A percentile compares a stretch with the other conserved stretches of the same genome.
phyloP scores from a whole-genome alignment of 2,329 filamentous ascomycete genomes.

The Thermoascus crustaceus region DNA sequence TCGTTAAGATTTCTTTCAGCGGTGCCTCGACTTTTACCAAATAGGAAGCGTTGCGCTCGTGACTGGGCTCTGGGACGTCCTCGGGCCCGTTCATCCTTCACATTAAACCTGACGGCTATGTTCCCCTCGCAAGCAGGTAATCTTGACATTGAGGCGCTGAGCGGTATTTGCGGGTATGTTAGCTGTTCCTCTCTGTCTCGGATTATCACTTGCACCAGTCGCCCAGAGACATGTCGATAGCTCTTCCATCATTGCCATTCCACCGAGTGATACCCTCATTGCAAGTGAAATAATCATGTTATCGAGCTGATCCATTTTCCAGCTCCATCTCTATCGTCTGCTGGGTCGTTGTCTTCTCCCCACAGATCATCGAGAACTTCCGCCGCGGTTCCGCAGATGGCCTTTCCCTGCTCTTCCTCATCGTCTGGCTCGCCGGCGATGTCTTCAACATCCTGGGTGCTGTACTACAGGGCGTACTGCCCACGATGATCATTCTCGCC shows the following conservation, averaged over 20 bases:
- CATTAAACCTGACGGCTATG: too few species aligned
- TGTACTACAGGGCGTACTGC: conserved; percentile 79
- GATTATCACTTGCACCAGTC: not conserved
- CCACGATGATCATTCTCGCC: conserved; percentile 93
- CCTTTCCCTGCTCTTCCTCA: conserved; percentile 81
- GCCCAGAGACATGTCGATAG: too few species aligned
- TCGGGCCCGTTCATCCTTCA: too few species aligned
- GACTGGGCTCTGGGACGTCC: too few species aligned
- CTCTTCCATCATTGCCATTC: conserved; percentile 9
- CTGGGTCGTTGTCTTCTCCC: conserved; percentile 96
- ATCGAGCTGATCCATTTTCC: conserved; percentile 7
- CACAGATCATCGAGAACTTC: conserved; percentile 95
- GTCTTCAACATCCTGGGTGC: conserved; percentile 96
- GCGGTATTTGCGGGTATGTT: conserved; percentile 75
- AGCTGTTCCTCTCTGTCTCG: not conserved
- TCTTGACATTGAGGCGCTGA: conserved; percentile 82
- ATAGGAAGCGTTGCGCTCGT: too few species aligned
- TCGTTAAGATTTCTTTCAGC: too few species aligned
- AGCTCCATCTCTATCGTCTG: conserved; percentile 94
- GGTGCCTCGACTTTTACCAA: too few species aligned
- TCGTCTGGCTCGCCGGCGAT: conserved; percentile 89
- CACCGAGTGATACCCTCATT: not conserved
- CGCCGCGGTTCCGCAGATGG: conserved; percentile 76
- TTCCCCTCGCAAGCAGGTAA: conserved; percentile 41
- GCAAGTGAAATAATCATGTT: conserved; percentile 6